phyloP scores from a whole-genome alignment of 2,329 filamentous ascomycete genomes.

The Magnaporthales sp. region DNA sequence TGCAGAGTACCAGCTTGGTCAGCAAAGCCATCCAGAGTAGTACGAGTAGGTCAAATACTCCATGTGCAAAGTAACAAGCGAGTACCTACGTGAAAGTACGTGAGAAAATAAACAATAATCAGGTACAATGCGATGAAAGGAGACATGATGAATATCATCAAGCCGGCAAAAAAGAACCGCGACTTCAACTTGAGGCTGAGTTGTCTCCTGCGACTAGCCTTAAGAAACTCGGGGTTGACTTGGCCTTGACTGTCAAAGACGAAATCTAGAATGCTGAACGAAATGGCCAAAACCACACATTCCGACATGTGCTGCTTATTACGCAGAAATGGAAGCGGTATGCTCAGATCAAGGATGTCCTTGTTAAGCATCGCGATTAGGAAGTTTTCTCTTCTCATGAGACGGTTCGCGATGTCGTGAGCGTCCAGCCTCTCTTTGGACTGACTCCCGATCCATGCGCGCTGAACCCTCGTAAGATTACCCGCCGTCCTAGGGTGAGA shows the following conservation, averaged over 20 bases:
- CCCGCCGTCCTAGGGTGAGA: slow-evolving; percentile 72
- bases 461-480: slow-evolving; percentile 41
- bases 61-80: background rate
- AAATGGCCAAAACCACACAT: slow-evolving; percentile 85
- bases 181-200: slow-evolving; percentile 70
- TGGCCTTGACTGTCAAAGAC: slow-evolving; percentile 88
- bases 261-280: slow-evolving; percentile 85
- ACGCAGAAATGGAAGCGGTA: slow-evolving; percentile 76
- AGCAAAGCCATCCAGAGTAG: slow-evolving; percentile 7
- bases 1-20: slow-evolving; percentile 22
- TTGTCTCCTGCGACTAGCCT: slow-evolving; percentile 68
- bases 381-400: slow-evolving; percentile 97
- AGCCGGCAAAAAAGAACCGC: slow-evolving; percentile 72
- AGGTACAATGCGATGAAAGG: slow-evolving; percentile 85
- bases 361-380: slow-evolving; percentile 97
- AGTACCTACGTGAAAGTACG: slow-evolving; percentile 73
- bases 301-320: slow-evolving; percentile 78
- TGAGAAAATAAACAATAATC: slow-evolving; percentile 83
- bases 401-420: slow-evolving; percentile 89
- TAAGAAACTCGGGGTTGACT: slow-evolving; percentile 77
- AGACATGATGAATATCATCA: slow-evolving; percentile 79
- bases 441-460: slow-evolving; percentile 64
- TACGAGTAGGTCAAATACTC: background rate
- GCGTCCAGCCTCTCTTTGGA: slow-evolving; percentile 93
- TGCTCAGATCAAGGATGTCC: slow-evolving; percentile 78